A percentile compares a stretch with the other conserved stretches of the same genome.
Evolutionary conservation across 208 protist species (phyloP).

Genomic region (Acanthamoeba sp.): DNA sequence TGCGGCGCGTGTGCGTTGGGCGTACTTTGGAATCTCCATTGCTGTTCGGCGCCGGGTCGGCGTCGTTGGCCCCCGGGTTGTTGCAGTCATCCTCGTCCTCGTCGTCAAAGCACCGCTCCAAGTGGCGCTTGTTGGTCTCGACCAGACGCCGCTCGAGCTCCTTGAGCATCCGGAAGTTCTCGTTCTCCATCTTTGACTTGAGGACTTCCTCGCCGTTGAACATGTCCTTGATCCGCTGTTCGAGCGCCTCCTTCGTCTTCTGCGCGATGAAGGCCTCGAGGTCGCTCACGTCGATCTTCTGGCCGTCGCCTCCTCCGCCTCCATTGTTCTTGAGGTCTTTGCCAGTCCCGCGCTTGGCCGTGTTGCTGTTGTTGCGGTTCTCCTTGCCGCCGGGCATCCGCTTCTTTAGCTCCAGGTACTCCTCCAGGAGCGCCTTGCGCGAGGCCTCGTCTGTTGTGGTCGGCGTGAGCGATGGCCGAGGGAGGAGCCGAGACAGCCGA

Average conservation of each 20-base stretch:
- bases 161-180: neutral
- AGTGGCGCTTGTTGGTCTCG: neutral
- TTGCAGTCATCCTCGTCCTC: neutral
- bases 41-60: neutral
- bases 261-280: neutral
- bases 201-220: neutral
- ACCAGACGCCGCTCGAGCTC: neutral
- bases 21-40: neutral
- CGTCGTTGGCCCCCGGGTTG: neutral
- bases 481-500: neutral
- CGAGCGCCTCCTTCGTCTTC: neutral
- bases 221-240: slow-evolving; percentile 27
- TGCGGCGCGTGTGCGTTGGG: neutral
- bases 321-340: neutral
- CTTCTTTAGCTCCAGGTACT: slow-evolving; percentile 44
- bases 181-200: neutral
- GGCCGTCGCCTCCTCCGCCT: neutral
- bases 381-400: slow-evolving; percentile 5
- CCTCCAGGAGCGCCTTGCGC: slow-evolving; percentile 34
- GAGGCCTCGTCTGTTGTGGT: neutral
- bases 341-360: neutral
- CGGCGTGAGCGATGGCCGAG: neutral
- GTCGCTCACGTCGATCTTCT: slow-evolving; percentile 8
- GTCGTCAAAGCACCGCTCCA: neutral
- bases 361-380: neutral